phyloP scores from a whole-genome alignment of 73 alveolate species.

The Paramecium tetraurelia region DNA sequence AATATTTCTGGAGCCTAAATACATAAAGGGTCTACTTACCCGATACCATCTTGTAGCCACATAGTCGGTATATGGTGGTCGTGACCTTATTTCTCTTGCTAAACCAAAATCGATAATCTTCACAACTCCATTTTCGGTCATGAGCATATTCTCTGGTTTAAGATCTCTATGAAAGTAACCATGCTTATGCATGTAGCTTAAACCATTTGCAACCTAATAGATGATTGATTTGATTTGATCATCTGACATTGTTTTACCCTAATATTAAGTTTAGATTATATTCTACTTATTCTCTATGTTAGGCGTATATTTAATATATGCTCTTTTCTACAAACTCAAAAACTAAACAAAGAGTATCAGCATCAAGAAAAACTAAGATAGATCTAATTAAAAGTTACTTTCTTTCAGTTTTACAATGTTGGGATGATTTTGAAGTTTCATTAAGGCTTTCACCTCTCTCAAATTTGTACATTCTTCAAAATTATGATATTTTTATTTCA shows the following conservation, averaged over 20 bases:
- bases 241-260: conserved; percentile 82
- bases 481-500: conserved; percentile 82
- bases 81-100: conserved; percentile 92
- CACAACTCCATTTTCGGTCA: conserved; percentile 73
- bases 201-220: conserved; percentile 89
- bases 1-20: conserved; percentile 93
- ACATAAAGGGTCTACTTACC: not conserved
- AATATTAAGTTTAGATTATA: not conserved
- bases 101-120: conserved; percentile 98
- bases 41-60: conserved; percentile 91
- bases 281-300: conserved; percentile 12
- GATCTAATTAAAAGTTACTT: conserved; percentile 65
- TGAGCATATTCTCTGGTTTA: conserved; percentile 94
- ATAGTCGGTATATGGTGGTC: conserved; percentile 97
- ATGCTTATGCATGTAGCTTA: conserved; percentile 99
- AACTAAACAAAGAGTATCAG: conserved; percentile 90
- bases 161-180: conserved; percentile 99
- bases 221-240: conserved; percentile 76
- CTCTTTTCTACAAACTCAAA: conserved; percentile 91
- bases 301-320: conserved; percentile 81
- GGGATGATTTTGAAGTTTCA: conserved; percentile 78
- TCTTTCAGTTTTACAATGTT: conserved; percentile 90
- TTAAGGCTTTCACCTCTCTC: conserved; percentile 85
- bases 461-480: conserved; percentile 91
- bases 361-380: conserved; percentile 53